Conservation (phyloP, 2,329 filamentous ascomycete species). For the Pseudogymnoascus pannorum region DNA sequence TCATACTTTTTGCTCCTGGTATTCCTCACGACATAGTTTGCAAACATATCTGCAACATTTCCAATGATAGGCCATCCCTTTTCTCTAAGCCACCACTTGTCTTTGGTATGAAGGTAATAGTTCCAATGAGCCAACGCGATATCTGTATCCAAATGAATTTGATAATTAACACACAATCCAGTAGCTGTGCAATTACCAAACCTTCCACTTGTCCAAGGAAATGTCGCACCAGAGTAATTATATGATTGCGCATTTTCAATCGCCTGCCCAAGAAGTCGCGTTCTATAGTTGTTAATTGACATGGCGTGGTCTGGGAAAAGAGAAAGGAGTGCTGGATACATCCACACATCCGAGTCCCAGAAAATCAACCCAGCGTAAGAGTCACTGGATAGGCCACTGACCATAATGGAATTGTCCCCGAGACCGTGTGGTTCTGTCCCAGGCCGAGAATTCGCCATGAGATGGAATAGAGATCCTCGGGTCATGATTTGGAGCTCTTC, state of each 20-base stretch:
- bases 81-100: slow-evolving; percentile 13
- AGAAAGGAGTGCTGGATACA: slow-evolving; percentile 47
- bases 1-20: no score
- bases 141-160: slow-evolving; percentile 20
- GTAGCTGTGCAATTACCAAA: slow-evolving; percentile 19
- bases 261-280: slow-evolving; percentile 37
- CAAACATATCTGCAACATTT: slow-evolving; percentile 13
- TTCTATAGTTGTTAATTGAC: slow-evolving; percentile 56
- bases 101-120: slow-evolving; percentile 9
- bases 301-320: slow-evolving; percentile 53
- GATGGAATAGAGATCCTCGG: slow-evolving; percentile 41
- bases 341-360: slow-evolving; percentile 26
- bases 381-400: slow-evolving; percentile 56
- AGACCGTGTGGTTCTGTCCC: slow-evolving; percentile 41
- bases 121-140: slow-evolving; percentile 12
- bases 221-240: slow-evolving; percentile 12
- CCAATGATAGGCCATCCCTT: slow-evolving; percentile 15
- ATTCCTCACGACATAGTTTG: background rate
- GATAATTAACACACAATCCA: slow-evolving; percentile 16
- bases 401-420: slow-evolving; percentile 52
- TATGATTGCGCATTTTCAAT: slow-evolving; percentile 17
- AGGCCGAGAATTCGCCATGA: slow-evolving; percentile 39
- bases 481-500: slow-evolving; percentile 37
- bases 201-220: slow-evolving; percentile 18
- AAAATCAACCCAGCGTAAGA: slow-evolving; percentile 50